Evolutionary conservation across 257 asterid genomes (phyloP).

Genomic region (Solanum lignicaule): DNA sequence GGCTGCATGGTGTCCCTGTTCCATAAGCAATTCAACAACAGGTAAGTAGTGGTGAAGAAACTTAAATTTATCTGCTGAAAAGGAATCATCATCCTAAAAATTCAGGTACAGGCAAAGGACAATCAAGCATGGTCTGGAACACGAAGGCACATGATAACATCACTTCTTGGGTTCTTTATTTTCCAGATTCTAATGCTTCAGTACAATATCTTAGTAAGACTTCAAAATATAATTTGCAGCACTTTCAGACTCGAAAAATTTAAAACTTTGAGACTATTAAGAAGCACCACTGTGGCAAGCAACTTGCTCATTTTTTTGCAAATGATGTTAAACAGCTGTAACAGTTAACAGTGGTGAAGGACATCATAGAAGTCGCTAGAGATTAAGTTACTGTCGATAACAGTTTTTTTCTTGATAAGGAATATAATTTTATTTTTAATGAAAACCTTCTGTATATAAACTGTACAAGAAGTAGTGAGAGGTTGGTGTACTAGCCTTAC

Average conservation of each 20-base stretch:
- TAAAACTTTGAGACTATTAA: not conserved
- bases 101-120: not conserved
- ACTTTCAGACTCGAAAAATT: not conserved
- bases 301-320: not conserved
- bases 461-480: not conserved
- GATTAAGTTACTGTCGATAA: not conserved
- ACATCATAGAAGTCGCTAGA: not conserved
- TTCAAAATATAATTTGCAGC: not conserved
- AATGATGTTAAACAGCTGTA: not conserved
- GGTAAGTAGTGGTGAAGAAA: not conserved
- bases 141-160: not conserved
- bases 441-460: not conserved
- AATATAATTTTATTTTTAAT: not conserved
- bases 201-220: not conserved
- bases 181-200: not conserved
- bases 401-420: not conserved
- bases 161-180: not conserved
- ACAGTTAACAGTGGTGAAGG: not conserved
- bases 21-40: constrained; percentile 7
- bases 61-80: not conserved
- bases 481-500: not conserved
- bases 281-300: not conserved
- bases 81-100: not conserved
- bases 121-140: not conserved
- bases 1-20: constrained; percentile 68